Evolutionary conservation across 2,329 filamentous ascomycete genomes (phyloP).

Genomic region (Thielaviopsis ethacetica): DNA sequence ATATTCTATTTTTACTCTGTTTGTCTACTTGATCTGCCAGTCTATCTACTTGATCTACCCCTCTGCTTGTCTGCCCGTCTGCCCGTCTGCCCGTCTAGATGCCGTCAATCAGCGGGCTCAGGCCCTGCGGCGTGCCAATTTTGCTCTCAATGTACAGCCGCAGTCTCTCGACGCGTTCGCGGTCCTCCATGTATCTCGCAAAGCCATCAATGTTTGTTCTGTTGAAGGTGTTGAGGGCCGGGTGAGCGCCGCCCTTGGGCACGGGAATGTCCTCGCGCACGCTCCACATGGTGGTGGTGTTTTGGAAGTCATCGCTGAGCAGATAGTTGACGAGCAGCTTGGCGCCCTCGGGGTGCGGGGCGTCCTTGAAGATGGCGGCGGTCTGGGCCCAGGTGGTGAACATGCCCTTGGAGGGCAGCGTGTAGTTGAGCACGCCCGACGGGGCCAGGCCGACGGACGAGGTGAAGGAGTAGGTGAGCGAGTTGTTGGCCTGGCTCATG

Average conservation of each 20-base stretch:
- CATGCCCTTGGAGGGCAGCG: conserved; percentile 21
- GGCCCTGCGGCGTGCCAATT: conserved; percentile 26
- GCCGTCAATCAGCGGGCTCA: conserved; percentile 21
- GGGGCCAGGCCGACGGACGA: conserved; percentile 7
- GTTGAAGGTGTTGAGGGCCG: conserved; percentile 17
- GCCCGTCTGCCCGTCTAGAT: conserved; percentile 26
- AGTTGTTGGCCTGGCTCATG: conserved; percentile 17
- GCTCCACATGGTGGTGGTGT: conserved; percentile 18
- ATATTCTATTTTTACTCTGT: no score
- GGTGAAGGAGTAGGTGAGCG: conserved; percentile 6
- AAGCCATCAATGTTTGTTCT: conserved; percentile 24
- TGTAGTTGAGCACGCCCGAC: conserved; percentile 14
- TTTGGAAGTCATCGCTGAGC: conserved; percentile 25
- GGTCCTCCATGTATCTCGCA: conserved; percentile 25
- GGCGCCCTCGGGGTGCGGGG: conserved; percentile 32
- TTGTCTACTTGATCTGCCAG: no score
- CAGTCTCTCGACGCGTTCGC: conserved; percentile 24
- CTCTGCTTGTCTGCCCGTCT: no score
- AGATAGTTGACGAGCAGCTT: conserved; percentile 33
- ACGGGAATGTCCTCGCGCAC: conserved; percentile 20
- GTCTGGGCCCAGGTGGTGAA: conserved; percentile 33
- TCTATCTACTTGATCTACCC: no score
- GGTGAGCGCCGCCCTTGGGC: conserved; percentile 15
- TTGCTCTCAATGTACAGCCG: conserved; percentile 25
- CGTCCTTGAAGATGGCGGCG: conserved; percentile 30